Evolutionary conservation across 2,329 filamentous ascomycete genomes (phyloP).

Genomic region (Cordyceps cateniannulata): DNA sequence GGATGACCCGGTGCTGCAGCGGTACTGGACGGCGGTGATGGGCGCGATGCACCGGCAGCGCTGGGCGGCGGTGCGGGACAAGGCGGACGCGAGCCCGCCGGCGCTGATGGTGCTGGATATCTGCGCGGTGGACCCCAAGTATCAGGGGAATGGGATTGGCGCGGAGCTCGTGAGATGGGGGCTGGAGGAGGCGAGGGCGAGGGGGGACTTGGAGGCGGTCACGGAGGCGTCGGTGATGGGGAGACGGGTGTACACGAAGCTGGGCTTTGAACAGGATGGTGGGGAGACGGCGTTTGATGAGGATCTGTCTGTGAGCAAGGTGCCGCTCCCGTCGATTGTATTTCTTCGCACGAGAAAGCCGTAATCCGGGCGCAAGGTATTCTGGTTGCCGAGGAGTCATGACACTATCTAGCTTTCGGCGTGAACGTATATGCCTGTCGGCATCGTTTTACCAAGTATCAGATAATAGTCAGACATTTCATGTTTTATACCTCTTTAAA

Average conservation of each 20-base stretch:
- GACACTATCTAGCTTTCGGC: too few species aligned
- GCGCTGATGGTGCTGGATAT: slow-evolving; percentile 44
- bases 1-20: slow-evolving; percentile 35
- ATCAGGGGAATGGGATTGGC: slow-evolving; percentile 45
- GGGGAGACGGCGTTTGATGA: slow-evolving; percentile 36
- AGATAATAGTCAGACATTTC: too few species aligned
- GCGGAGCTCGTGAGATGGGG: slow-evolving; percentile 41
- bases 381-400: too few species aligned
- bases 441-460: too few species aligned
- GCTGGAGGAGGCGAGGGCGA: slow-evolving; percentile 32
- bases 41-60: slow-evolving; percentile 37
- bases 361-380: not conserved
- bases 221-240: slow-evolving; percentile 45
- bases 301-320: slow-evolving; percentile 33
- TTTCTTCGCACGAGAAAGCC: slow-evolving; percentile 36
- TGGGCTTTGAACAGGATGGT: slow-evolving; percentile 38
- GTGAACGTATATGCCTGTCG: too few species aligned
- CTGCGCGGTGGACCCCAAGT: slow-evolving; percentile 46
- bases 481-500: too few species aligned
- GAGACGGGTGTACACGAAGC: slow-evolving; percentile 35
- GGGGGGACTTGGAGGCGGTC: slow-evolving; percentile 35
- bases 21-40: slow-evolving; percentile 39
- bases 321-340: slow-evolving; percentile 35
- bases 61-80: slow-evolving; percentile 34
- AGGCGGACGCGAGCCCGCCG: slow-evolving; percentile 31